Base-by-base conservation (phyloP, 2,329 filamentous ascomycete genomes). In the Xylaria hypoxylon region DNA sequence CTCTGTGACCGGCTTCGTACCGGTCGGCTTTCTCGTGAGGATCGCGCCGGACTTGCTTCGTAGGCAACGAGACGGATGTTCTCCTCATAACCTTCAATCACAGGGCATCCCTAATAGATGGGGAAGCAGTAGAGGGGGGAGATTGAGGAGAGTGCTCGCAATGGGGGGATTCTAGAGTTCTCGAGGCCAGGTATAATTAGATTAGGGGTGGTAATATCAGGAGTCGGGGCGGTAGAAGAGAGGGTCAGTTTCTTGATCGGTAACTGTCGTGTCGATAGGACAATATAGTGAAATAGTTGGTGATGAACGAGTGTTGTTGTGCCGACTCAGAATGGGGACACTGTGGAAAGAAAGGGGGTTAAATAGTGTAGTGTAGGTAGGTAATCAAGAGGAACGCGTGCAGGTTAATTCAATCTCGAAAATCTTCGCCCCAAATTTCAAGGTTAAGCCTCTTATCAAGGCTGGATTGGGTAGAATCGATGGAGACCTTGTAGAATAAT, bases 1-100 rank as follows among this genome's bases (percentile, higher is more conserved):
- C 79, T 76, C 80, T 81, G 71, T 82, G 79, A 73, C 81, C 79
- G 70, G 77, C 72, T 73, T 81, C 80, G 81, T 90, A 90, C 74
- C 88, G 86, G 75, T 82, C 86, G 74, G 85, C 84, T 76, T 90
- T 90, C 79, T 90, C 88, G 86, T 87, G 80, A 69, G 86, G 87
- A 76, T 90, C 88, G 84, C 83, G 81, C 74, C 81, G 83, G 76
- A 82, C 79, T 76, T 87, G 85, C 80, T 87, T 86, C 42, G 86
- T 89, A 77, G 87, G 86, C 78, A 89, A 78, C 76, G 88, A 89
- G 68, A 89, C 86, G 70, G 87, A 89, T 77, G 86, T 87, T 81
- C 87, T 88, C 84, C 87, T 86, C 88, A 90, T 90, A 79, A 71
- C 75, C 71, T 70, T 74, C 57, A 70, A 65, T 59, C 62, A 64